These are phyloP conservation scores for Malus asiatica DNA, from an alignment of 306 rosid genomes.

Conservation along the genomic window DNA sequence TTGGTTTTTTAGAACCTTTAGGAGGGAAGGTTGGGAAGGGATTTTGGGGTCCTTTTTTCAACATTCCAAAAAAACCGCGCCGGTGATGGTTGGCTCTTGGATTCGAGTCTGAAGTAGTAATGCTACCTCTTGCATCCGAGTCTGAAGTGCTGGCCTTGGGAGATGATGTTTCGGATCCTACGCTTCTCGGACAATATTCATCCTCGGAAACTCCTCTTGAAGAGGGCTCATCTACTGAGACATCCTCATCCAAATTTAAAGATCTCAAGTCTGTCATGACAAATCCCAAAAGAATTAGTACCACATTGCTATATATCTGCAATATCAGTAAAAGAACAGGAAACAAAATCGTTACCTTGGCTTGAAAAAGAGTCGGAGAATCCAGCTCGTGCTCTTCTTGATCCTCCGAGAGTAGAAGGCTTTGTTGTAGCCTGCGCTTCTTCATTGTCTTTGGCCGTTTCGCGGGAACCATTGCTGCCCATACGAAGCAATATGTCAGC, in stretches of 20 bases:
- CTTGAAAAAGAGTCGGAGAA: slow-evolving; percentile 56
- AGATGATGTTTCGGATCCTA: slow-evolving; percentile 44
- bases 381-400: slow-evolving; percentile 40
- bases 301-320: not conserved
- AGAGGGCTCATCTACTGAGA: slow-evolving; percentile 17
- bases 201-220: slow-evolving; percentile 21
- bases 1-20: slow-evolving; percentile 52
- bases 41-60: slow-evolving; percentile 62
- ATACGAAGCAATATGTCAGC: slow-evolving; percentile 27
- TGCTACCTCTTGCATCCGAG: slow-evolving; percentile 23
- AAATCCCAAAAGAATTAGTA: not conserved
- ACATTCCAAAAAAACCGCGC: slow-evolving; percentile 53
- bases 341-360: slow-evolving; percentile 29
- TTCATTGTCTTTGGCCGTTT: slow-evolving; percentile 25
- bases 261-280: slow-evolving; percentile 36
- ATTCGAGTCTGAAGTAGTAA: slow-evolving; percentile 43
- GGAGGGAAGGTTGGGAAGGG: slow-evolving; percentile 52
- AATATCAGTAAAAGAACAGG: not conserved
- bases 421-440: slow-evolving; percentile 5
- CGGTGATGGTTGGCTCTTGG: slow-evolving; percentile 26
- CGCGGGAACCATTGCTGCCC: slow-evolving; percentile 47
- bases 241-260: slow-evolving; percentile 37
- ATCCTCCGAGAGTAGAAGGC: slow-evolving; percentile 1
- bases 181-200: slow-evolving; percentile 25
- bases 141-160: slow-evolving; percentile 66